Evolutionary conservation across 371 early-diverging fungal genomes (phyloP).

Genomic region (Blakeslea trispora): DNA sequence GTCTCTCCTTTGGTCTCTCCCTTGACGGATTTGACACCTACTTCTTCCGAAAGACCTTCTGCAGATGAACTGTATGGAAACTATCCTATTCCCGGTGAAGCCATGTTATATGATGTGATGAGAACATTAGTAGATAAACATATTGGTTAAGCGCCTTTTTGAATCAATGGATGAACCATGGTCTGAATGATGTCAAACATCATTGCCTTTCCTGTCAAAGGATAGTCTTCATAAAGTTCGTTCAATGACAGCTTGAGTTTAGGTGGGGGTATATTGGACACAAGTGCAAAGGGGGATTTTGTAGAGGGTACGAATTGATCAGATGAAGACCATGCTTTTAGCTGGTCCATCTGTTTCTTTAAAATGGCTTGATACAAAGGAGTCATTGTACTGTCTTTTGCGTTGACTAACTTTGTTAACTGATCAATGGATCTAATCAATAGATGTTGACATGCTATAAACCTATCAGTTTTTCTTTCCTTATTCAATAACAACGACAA

Average conservation of each 20-base stretch:
- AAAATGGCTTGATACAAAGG: not conserved
- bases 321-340: not conserved
- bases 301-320: not conserved
- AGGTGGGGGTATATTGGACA: not conserved
- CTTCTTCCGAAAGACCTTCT: not conserved
- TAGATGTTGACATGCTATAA: too few relatives aligned
- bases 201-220: not conserved
- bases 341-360: not conserved
- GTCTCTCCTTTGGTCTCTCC: not conserved
- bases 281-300: not conserved
- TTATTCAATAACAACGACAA: too few relatives aligned
- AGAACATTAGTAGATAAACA: not conserved
- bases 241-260: not conserved
- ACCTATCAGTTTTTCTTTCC: too few relatives aligned
- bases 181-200: not conserved
- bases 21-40: not conserved
- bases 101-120: constrained; percentile 11
- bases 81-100: constrained; percentile 10
- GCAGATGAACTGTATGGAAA: constrained; percentile 1
- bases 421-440: too few relatives aligned
- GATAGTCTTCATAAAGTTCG: not conserved
- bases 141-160: not conserved
- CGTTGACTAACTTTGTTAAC: too few relatives aligned
- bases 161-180: not conserved
- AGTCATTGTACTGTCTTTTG: too few relatives aligned